A percentile compares a stretch with the other conserved stretches of the same genome.
These are phyloP conservation scores for Dothistroma pini DNA, from an alignment of 2,329 filamentous ascomycete species.

Conservation along the genomic window DNA sequence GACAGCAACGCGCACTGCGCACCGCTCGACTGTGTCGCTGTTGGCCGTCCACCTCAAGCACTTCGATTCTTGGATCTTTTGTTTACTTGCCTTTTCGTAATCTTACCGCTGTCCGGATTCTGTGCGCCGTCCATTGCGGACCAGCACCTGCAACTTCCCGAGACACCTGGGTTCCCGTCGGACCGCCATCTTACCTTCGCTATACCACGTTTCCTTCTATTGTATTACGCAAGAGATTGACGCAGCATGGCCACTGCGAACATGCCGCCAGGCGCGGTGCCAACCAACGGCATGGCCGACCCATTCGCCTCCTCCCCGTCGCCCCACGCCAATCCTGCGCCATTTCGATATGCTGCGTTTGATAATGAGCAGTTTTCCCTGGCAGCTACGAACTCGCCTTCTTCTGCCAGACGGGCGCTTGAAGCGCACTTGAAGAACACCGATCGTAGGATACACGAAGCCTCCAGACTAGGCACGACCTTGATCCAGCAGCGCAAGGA, in stretches of 20 bases:
- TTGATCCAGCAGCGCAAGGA: conserved; percentile 84
- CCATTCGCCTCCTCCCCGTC: conserved; percentile 42
- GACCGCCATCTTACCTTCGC: conserved; percentile 8
- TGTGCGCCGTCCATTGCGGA: neutral
- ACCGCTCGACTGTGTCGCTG: neutral
- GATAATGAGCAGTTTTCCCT: conserved; percentile 72
- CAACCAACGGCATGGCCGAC: conserved; percentile 38
- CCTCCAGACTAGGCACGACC: conserved; percentile 81
- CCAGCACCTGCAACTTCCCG: conserved; percentile 10
- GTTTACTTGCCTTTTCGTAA: neutral
- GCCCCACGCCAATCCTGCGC: conserved; percentile 30
- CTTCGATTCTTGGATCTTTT: neutral
- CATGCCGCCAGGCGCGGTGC: conserved; percentile 39
- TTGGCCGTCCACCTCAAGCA: neutral
- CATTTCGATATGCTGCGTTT: conserved; percentile 76
- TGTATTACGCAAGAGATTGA: conserved; percentile 9
- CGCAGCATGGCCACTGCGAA: conserved; percentile 43
- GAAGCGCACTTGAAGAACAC: conserved; percentile 92
- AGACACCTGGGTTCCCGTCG: conserved; percentile 11
- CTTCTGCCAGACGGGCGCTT: conserved; percentile 81
- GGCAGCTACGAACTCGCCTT: conserved; percentile 72
- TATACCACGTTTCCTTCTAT: conserved; percentile 7
- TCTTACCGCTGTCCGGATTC: neutral
- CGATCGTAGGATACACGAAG: conserved; percentile 84
- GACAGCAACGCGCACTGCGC: neutral